phyloP scores from a whole-genome alignment of 192 early-diverging fungal species.

The Backusella mclennaniae region DNA sequence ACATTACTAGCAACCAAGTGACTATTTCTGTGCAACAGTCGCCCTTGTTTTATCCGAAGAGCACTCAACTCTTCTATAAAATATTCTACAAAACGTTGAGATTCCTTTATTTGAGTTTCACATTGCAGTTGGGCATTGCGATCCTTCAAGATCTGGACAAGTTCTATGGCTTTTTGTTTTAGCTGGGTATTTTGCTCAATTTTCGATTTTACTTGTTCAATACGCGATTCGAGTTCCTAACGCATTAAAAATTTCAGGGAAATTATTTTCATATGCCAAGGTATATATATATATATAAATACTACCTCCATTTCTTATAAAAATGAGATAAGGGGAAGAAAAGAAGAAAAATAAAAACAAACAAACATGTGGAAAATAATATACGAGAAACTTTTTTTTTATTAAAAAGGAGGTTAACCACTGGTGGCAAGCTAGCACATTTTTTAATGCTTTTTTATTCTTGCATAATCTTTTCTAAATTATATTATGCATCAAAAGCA shows the following conservation, averaged over 20 bases:
- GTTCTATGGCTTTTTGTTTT: constrained; percentile 48
- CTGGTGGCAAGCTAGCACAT: background rate
- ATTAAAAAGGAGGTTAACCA: constrained; percentile 7
- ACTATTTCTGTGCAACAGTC: background rate
- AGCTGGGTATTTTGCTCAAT: constrained; percentile 40
- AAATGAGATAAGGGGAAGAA: background rate
- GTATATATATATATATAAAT: background rate
- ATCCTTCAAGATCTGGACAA: constrained; percentile 57
- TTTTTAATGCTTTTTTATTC: background rate
- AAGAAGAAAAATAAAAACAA: background rate
- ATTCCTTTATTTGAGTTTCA: constrained; percentile 66
- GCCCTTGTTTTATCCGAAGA: constrained; percentile 34
- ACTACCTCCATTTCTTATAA: background rate
- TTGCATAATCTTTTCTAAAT: background rate
- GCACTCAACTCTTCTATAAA: constrained; percentile 62
- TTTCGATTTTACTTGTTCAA: constrained; percentile 40
- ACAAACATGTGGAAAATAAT: constrained; percentile 1
- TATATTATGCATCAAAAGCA: background rate
- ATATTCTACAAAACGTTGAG: constrained; percentile 66
- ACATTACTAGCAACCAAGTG: background rate
- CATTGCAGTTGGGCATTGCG: constrained; percentile 71
- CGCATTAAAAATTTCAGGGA: background rate
- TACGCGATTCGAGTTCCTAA: constrained; percentile 19
- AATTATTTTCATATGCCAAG: too few relatives aligned
- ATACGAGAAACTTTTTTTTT: background rate